Conservation (phyloP, 2,329 filamentous ascomycete species). For the Pseudogymnoascus sp. region DNA sequence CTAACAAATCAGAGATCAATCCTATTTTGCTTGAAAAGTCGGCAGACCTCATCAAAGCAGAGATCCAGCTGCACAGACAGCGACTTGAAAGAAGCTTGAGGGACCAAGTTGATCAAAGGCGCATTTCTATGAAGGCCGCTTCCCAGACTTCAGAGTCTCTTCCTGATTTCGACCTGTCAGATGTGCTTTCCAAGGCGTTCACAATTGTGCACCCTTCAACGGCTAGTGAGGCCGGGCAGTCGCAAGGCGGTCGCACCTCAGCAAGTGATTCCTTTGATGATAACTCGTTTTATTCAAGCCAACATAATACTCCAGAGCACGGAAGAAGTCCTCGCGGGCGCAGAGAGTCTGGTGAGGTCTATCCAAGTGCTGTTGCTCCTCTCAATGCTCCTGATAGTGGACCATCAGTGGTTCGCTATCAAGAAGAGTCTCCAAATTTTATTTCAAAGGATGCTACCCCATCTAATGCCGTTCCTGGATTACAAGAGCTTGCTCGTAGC, state of each 20-base stretch:
- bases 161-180: constrained; percentile 59
- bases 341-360: constrained; percentile 20
- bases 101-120: constrained; percentile 64
- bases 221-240: constrained; percentile 48
- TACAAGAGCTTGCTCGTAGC: constrained; percentile 1
- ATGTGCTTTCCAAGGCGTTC: constrained; percentile 63
- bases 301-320: constrained; percentile 66
- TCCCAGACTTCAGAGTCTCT: constrained; percentile 41
- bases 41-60: constrained; percentile 72
- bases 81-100: constrained; percentile 68
- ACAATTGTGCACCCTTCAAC: constrained; percentile 59
- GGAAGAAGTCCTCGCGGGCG: constrained; percentile 31
- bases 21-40: constrained; percentile 81
- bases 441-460: constrained; percentile 23
- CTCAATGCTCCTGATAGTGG: constrained; percentile 13
- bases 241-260: constrained; percentile 47
- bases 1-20: constrained; percentile 60
- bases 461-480: constrained; percentile 16
- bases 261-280: constrained; percentile 81
- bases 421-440: constrained; percentile 18
- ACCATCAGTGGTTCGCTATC: constrained; percentile 12
- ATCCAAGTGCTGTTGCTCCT: constrained; percentile 18
- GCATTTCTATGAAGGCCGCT: constrained; percentile 34
- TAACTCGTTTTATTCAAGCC: constrained; percentile 93
- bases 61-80: constrained; percentile 70